These are phyloP conservation scores for Suhomyces yuchorum DNA, from an alignment of 1,139 yeast genomes.

Conservation along the genomic window DNA sequence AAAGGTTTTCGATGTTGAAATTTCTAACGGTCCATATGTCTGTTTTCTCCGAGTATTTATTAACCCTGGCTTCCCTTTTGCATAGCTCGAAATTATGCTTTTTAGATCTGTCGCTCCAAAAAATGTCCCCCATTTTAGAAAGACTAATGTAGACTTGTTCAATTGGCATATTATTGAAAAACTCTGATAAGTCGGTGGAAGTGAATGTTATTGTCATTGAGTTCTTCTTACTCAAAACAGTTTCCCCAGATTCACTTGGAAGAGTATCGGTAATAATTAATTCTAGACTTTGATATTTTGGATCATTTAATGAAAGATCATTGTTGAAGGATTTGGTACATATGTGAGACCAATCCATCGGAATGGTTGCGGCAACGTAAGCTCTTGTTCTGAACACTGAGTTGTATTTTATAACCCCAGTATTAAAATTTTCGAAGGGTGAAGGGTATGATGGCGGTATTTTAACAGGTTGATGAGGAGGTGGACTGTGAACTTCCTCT, in stretches of 20 bases:
- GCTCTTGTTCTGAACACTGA: slow-evolving; percentile 22
- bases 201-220: slow-evolving; percentile 23
- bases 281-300: slow-evolving; percentile 26
- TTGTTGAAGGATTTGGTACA: slow-evolving; percentile 29
- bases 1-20: slow-evolving; percentile 4
- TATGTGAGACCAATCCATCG: slow-evolving; percentile 27
- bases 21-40: slow-evolving; percentile 11
- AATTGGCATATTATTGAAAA: slow-evolving; percentile 20
- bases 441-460: not conserved
- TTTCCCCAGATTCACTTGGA: not conserved
- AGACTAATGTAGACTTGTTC: slow-evolving; percentile 25
- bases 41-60: not conserved
- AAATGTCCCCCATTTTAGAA: slow-evolving; percentile 2
- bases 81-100: slow-evolving; percentile 4
- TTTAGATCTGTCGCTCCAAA: not conserved
- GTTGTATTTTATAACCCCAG: slow-evolving; percentile 6
- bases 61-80: slow-evolving; percentile 5
- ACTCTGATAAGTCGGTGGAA: slow-evolving; percentile 18
- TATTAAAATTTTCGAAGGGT: slow-evolving; percentile 3
- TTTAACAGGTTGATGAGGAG: slow-evolving; percentile 4
- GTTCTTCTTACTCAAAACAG: slow-evolving; percentile 13
- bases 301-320: slow-evolving; percentile 24
- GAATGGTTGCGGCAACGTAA: slow-evolving; percentile 24
- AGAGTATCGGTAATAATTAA: slow-evolving; percentile 22
- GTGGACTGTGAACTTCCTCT: slow-evolving; percentile 9